A percentile compares a stretch with the other conserved stretches of the same genome.
These are phyloP conservation scores for Ambrosia trifida DNA, from an alignment of 129 eudicot genomes.

Conservation along the genomic window DNA sequence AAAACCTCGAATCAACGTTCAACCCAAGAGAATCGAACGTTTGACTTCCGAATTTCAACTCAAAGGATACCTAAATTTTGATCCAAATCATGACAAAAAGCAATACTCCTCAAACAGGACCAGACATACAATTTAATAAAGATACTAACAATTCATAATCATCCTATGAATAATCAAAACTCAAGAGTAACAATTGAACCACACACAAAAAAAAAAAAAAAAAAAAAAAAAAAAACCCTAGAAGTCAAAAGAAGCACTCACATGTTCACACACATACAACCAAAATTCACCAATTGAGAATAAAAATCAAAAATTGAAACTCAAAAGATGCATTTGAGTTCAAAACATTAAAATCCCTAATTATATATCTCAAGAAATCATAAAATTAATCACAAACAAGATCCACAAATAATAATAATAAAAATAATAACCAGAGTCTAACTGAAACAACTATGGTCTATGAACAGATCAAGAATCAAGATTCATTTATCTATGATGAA, in stretches of 20 bases:
- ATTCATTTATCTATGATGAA: background rate
- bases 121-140: background rate
- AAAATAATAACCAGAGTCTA: background rate
- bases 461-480: background rate
- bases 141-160: background rate
- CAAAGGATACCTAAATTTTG: background rate
- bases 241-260: slow-evolving; percentile 13
- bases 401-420: slow-evolving; percentile 1
- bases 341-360: slow-evolving; percentile 1
- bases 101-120: background rate
- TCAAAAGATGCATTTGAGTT: background rate
- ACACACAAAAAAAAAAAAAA: background rate
- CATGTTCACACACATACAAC: background rate
- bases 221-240: background rate
- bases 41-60: no score
- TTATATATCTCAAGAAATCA: background rate
- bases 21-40: background rate
- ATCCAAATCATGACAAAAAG: background rate
- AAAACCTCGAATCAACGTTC: background rate
- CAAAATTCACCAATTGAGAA: background rate
- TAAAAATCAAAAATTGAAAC: background rate
- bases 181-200: background rate
- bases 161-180: background rate
- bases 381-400: slow-evolving; percentile 2
- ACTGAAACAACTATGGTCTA: background rate